A percentile compares a stretch with the other conserved stretches of the same genome.
phyloP scores from a whole-genome alignment of 2,329 filamentous ascomycete genomes.

The Zymoseptoria brevis region DNA sequence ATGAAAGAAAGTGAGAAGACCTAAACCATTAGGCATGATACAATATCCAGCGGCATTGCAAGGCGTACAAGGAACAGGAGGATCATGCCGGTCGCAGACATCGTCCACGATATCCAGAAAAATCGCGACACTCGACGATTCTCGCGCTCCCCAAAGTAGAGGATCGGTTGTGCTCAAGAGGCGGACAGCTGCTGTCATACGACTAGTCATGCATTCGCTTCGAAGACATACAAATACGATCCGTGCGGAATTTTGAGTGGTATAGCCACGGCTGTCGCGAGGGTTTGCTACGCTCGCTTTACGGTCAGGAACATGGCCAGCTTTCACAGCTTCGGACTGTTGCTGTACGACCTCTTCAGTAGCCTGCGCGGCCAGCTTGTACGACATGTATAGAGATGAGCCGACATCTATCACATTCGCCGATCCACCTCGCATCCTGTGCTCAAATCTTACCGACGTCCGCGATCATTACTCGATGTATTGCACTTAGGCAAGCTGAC shows the following conservation, averaged over 20 bases:
- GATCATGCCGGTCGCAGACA: neutral
- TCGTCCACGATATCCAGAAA: neutral
- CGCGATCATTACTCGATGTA: neutral
- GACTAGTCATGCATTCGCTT: no score
- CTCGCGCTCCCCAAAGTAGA: no score
- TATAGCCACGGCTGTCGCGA: no score
- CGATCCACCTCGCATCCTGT: no score
- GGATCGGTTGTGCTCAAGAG: no score
- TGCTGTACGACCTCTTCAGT: neutral
- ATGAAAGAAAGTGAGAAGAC: neutral
- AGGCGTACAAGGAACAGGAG: slow-evolving; percentile 6
- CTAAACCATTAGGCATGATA: neutral
- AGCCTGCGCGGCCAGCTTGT: neutral
- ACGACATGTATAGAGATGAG: neutral
- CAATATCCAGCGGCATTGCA: slow-evolving; percentile 8
- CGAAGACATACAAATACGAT: no score
- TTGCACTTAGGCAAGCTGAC: neutral
- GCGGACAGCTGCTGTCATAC: no score
- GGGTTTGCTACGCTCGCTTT: neutral
- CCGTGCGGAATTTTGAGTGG: no score
- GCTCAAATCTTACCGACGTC: no score
- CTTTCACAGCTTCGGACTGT: neutral
- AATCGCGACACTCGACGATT: neutral
- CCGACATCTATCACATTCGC: no score
- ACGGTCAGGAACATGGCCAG: neutral